phyloP scores from a whole-genome alignment of 768 basidiomycete species.

The Leucosporidium yakuticum region DNA sequence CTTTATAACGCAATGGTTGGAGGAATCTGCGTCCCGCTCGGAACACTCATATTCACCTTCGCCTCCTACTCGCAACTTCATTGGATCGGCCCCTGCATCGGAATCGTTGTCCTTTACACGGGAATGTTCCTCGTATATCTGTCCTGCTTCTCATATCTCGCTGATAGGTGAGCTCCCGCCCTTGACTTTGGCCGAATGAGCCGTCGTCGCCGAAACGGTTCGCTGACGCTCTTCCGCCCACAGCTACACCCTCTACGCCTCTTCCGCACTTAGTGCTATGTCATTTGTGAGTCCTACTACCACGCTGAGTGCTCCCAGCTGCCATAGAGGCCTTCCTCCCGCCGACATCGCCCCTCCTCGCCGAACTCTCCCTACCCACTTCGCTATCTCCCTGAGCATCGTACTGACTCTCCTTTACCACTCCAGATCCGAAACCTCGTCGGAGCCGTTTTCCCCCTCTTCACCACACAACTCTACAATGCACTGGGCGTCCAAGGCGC shows the following conservation, averaged over 20 bases:
- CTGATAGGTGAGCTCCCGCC: not conserved
- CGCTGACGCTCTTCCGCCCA: not conserved
- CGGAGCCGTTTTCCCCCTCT: slow-evolving; percentile 55
- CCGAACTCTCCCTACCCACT: not conserved
- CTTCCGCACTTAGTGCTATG: slow-evolving; percentile 36
- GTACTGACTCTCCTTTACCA: not conserved
- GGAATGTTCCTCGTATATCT: not conserved
- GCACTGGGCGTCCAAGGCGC: slow-evolving; percentile 58
- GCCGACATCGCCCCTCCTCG: no score
- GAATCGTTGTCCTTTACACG: slow-evolving; percentile 20
- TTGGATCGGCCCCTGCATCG: slow-evolving; percentile 45
- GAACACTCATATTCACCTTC: slow-evolving; percentile 41
- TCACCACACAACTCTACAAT: slow-evolving; percentile 55
- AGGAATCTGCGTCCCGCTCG: slow-evolving; percentile 8
- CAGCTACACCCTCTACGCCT: slow-evolving; percentile 25
- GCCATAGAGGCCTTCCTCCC: no score
- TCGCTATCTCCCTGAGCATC: not conserved
- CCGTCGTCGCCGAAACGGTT: no score
- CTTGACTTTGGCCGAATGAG: no score
- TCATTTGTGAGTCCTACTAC: not conserved
- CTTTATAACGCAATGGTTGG: slow-evolving; percentile 23
- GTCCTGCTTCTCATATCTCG: not conserved
- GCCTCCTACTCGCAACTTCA: slow-evolving; percentile 38
- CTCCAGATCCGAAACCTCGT: slow-evolving; percentile 40
- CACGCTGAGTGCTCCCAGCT: not conserved